Base-by-base conservation (phyloP, 1,284 basidiomycete species). In the Porodaedalea pini region DNA sequence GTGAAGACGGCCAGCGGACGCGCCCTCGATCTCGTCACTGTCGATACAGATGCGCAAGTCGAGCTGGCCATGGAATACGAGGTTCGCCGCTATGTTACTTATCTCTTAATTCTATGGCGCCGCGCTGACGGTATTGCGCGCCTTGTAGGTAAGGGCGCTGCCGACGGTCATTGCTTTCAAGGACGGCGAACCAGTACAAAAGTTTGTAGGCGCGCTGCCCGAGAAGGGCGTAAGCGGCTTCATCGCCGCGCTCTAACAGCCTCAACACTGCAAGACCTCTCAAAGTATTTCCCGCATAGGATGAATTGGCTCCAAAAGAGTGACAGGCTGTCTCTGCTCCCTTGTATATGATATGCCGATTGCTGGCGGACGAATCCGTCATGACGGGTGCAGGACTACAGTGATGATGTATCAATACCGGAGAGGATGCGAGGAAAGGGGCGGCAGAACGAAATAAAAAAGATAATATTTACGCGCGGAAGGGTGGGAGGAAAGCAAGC, bases 131-230 rank as follows among this genome's bases (percentile, higher is more conserved):
- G 31, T 53, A 51, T 10, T 41, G 48, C 36, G 23, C 48, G 17
- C 51, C 13, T 36, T 29, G 13, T 61, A 89, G 88, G 71, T 89
- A 57, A 70, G 74, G n/a, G 75, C 83, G 8, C 69, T 90, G 13
- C 87, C 87, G 1, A 90, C 88, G 0, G 85, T 90, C 25, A 72
- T 87, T 57, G 87, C 85, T 2, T 88, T 89, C 72, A 78, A 74
- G 56, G 77, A 83, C 44, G 87, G 86, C 15, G 64, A 80, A 62
- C 72, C 70, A 2, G 72, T 82, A 10, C 70, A 70, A 47, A 73
- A 81, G 50, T 90, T 90, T 65, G 71, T 82, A 5, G 87, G 87
- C 23, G 84, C 84, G 1, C 66, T 83, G 36, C 74, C 77, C 10
- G 79, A 82, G 62, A 60, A 10, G 25, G 37, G 41, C 21, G 39